Evolutionary conservation across 2,329 filamentous ascomycete species (phyloP), one percentile per base, ranked within the genome.

Genomic region (Didymella arachidicola): DNA sequence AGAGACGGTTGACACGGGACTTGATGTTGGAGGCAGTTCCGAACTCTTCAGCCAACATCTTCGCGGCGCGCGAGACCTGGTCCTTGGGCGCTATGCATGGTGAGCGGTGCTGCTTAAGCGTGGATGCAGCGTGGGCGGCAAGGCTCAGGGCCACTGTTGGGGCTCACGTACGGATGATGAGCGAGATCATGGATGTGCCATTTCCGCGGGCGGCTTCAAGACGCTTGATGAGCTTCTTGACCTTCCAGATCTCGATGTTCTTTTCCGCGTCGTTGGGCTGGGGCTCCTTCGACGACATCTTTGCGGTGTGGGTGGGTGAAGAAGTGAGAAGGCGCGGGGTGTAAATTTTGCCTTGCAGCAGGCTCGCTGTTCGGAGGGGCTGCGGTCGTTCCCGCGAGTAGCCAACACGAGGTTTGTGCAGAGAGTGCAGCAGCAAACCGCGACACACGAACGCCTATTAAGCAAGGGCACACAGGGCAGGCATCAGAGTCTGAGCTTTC

Each of bases 31-130:
- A 97, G 61, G 95, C 96, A 60, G 95, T 99, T 77, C 95, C 92
- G 78, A 95, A 97, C 91, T 97, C 93, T 97, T 99, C 95, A 84
- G 96, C 96, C 89, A 99, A 90, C 95, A 99, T 99, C 87, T 98
- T 98, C 61, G 95, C 92, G 54, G 92, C 90, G 75, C 93, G 90
- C 44, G 95, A 98, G 65, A 99, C 87, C 82, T 99, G 95, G 80
- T 97, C 93, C 87, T 99, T 99, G 70, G 95, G 95, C 61, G 95
- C 92, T 96, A 74, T 57, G 46, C 65, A 72, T 49, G 7, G 68
- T 66, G 54, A 68, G 72, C 70, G 49, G 64, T 60, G 48, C 41
- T 42, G 51, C 34, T 43, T 10, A 29, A 32, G 46, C 22, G n/a
- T 45, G 25, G 51, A 25, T 34, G 51, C 51, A 51, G 16, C 18